Conservation (phyloP, 345 rosid genomes). For the Citrus maxima region DNA sequence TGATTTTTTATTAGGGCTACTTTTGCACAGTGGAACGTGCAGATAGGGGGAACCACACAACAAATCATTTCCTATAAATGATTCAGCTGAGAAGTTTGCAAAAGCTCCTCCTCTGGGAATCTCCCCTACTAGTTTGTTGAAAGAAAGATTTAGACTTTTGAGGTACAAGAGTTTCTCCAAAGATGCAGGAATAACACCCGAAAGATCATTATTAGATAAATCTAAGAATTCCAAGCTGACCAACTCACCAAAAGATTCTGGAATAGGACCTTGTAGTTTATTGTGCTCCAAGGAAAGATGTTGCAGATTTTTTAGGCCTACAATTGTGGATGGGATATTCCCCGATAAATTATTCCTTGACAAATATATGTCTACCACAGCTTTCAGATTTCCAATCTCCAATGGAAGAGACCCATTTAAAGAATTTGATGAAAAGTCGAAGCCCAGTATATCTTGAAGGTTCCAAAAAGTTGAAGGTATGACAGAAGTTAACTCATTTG, state of each 20-base stretch:
- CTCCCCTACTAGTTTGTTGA: constrained; percentile 13
- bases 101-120: constrained; percentile 7
- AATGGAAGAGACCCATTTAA: not conserved
- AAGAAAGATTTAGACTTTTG: not conserved
- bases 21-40: constrained; percentile 5
- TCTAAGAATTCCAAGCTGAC: constrained; percentile 9
- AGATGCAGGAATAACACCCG: constrained; percentile 9
- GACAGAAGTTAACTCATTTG: constrained; percentile 1
- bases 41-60: constrained; percentile 1
- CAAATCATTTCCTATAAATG: constrained; percentile 1
- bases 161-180: constrained; percentile 2
- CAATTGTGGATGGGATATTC: not conserved
- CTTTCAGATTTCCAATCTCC: constrained; percentile 6
- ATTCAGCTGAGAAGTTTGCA: not conserved
- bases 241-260: constrained; percentile 5
- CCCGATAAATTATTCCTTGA: constrained; percentile 10
- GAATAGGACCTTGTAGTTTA: constrained; percentile 8
- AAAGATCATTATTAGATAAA: constrained; percentile 7
- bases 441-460: not conserved
- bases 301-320: not conserved
- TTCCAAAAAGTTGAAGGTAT: constrained; percentile 11
- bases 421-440: constrained; percentile 12
- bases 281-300: not conserved
- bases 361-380: not conserved
- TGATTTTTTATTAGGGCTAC: not conserved